These are phyloP conservation scores for Mucor plumbeus DNA, from an alignment of 371 early-diverging fungal genomes.

Conservation along the genomic window DNA sequence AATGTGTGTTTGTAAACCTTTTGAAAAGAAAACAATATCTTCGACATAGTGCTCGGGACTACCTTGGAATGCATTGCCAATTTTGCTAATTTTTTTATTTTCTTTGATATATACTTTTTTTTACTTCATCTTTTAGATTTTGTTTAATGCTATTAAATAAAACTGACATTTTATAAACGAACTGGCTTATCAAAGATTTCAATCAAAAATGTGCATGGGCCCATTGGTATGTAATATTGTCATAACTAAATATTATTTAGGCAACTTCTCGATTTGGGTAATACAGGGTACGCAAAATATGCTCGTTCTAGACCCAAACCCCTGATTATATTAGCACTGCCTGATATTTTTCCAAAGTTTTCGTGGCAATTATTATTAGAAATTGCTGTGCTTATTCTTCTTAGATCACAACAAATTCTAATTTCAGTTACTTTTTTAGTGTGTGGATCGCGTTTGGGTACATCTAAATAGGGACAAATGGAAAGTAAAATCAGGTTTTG, in stretches of 20 bases:
- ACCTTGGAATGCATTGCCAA: neutral
- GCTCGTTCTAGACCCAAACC: neutral
- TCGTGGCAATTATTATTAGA: neutral
- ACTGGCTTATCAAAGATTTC: neutral
- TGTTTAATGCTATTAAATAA: neutral
- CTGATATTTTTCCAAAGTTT: neutral
- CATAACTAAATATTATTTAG: slow-evolving; percentile 5
- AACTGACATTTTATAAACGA: neutral
- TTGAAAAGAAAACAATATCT: neutral
- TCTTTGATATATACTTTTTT: neutral
- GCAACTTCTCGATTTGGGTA: neutral
- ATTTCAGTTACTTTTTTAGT: neutral
- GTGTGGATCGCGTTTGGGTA: slow-evolving; percentile 1
- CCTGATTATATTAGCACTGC: neutral
- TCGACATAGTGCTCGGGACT: neutral
- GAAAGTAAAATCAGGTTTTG: neutral
- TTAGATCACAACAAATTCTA: slow-evolving; percentile 4
- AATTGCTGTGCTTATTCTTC: neutral
- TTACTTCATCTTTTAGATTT: neutral
- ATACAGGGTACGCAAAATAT: neutral
- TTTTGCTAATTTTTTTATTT: neutral
- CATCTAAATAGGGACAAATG: neutral
- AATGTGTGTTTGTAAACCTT: neutral
- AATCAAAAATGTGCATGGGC: neutral
- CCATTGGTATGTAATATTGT: neutral